Conservation (phyloP, 495 filamentous ascomycete genomes). For the Penicillium ucsense region DNA sequence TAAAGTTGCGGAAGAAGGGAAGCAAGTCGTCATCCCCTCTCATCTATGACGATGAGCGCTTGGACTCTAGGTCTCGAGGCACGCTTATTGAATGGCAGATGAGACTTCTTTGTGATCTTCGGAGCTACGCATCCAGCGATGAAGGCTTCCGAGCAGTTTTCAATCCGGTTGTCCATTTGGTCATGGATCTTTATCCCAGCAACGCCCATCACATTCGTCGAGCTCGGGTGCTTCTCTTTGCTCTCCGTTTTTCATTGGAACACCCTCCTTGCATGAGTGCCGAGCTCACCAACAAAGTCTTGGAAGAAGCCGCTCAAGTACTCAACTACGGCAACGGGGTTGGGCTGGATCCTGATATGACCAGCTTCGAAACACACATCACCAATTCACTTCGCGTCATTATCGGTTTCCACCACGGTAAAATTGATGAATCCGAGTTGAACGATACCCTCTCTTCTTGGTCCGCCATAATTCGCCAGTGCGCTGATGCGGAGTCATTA, state of each 20-base stretch:
- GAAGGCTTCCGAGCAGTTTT: slow-evolving; percentile 24
- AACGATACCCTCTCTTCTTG: slow-evolving; percentile 32
- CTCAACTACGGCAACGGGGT: slow-evolving; percentile 21
- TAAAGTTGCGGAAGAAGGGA: slow-evolving; percentile 27
- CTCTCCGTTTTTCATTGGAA: slow-evolving; percentile 32
- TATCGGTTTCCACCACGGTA: slow-evolving; percentile 42
- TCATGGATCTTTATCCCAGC: slow-evolving; percentile 33
- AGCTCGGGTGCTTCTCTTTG: slow-evolving; percentile 32
- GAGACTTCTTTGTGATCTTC: slow-evolving; percentile 24
- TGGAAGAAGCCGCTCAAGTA: slow-evolving; percentile 27
- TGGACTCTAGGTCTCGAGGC: slow-evolving; percentile 29
- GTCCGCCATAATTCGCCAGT: slow-evolving; percentile 26
- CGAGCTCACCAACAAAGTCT: slow-evolving; percentile 17
- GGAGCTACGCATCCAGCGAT: slow-evolving; percentile 16
- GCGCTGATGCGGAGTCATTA: slow-evolving; percentile 41
- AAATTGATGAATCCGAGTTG: slow-evolving; percentile 39
- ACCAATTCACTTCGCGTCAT: slow-evolving; percentile 44
- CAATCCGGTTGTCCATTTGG: slow-evolving; percentile 19
- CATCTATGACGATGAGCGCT: slow-evolving; percentile 35
- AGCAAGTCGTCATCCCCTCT: slow-evolving; percentile 5
- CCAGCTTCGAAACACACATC: slow-evolving; percentile 46
- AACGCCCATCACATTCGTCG: slow-evolving; percentile 35
- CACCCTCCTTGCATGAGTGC: slow-evolving; percentile 23
- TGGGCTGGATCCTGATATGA: slow-evolving; percentile 46
- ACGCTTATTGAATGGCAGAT: slow-evolving; percentile 51